Evolutionary conservation across 2,329 filamentous ascomycete species (phyloP), one percentile per base, ranked within the genome.

Genomic region (Samsoniella hepiali): DNA sequence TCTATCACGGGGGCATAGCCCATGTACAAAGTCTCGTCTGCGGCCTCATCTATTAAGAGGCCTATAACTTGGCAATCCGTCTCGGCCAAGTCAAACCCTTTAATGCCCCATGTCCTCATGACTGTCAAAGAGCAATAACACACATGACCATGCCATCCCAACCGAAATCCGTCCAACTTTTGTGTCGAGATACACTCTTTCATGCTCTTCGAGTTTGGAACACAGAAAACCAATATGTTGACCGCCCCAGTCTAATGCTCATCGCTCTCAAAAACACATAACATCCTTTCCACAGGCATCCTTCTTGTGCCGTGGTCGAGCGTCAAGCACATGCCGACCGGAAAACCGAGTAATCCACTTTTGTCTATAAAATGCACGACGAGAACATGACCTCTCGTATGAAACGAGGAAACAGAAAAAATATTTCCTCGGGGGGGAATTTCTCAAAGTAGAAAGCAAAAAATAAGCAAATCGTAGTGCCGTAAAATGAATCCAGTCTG

Each of bases 261-360:
- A 71, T 72, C 68, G 70, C 71, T 71, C 73, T 71, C 70, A 67
- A 42, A 60, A 61, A 60, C 53, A 51, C 27, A 32, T 34, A 44
- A 56, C 22, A 27, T 68, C 67, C 62, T 63, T 67, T 70, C 69
- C 72, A 56, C 54, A 34, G 49, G 51, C 54, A 47, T 58, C 54
- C 58, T 61, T 61, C 56, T 63, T 64, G 63, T 71, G 73, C 69
- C 68, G 68, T 69, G 64, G 65, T 54, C 67, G 69, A 72, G 72
- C 69, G 70, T 69, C 69, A 71, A 76, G 76, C 75, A 71, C 71
- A 62, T 73, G 65, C 67, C 65, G 74, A 80, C 80, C 76, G 81
- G 79, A 84, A 77, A 83, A 82, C 81, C 78, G 83, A 85, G 82
- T 84, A 84, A 84, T 84, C 83, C 82, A 82, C 82, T 85, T 86